A percentile compares a stretch with the other conserved stretches of the same genome.
These are phyloP conservation scores for Metschnikowia lachancei DNA, from an alignment of 805 yeast genomes.

Conservation along the genomic window DNA sequence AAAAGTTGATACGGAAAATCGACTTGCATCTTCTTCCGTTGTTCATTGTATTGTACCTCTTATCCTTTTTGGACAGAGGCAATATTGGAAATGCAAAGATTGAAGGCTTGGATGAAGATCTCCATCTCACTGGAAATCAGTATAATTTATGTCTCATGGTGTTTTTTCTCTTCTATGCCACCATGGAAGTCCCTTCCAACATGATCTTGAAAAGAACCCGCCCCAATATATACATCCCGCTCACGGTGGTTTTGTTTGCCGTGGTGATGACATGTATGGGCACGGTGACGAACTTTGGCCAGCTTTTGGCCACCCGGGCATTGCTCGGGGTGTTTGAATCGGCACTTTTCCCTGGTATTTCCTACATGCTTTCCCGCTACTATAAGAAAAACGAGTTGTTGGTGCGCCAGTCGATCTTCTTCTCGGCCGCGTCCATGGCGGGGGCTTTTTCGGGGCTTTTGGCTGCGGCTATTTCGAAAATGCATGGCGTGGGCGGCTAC, in stretches of 20 bases:
- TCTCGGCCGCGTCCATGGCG: conserved; percentile 68
- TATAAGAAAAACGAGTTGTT: conserved; percentile 65
- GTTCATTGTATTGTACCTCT: conserved; percentile 69
- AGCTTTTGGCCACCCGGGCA: conserved; percentile 59
- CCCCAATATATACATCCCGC: conserved; percentile 64
- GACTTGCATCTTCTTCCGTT: conserved; percentile 73
- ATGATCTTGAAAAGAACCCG: conserved; percentile 53
- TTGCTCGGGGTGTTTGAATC: conserved; percentile 67
- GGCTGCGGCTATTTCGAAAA: conserved; percentile 60
- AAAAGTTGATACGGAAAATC: conserved; percentile 57
- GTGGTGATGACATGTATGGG: conserved; percentile 65
- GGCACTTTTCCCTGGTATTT: conserved; percentile 73
- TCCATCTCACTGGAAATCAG: conserved; percentile 55
- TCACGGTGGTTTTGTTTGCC: conserved; percentile 62
- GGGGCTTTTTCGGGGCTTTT: conserved; percentile 79
- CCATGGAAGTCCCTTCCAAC: conserved; percentile 65
- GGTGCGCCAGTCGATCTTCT: conserved; percentile 65
- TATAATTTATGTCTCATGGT: conserved; percentile 65
- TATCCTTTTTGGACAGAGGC: conserved; percentile 78
- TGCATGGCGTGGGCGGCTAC: conserved; percentile 37
- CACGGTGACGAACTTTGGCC: conserved; percentile 55
- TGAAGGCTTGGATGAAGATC: conserved; percentile 60
- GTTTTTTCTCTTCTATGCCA: conserved; percentile 68
- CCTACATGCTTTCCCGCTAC: conserved; percentile 65
- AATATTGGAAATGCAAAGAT: conserved; percentile 79